phyloP scores from a whole-genome alignment of 1,284 basidiomycete genomes.

The Peniophora sp. region DNA sequence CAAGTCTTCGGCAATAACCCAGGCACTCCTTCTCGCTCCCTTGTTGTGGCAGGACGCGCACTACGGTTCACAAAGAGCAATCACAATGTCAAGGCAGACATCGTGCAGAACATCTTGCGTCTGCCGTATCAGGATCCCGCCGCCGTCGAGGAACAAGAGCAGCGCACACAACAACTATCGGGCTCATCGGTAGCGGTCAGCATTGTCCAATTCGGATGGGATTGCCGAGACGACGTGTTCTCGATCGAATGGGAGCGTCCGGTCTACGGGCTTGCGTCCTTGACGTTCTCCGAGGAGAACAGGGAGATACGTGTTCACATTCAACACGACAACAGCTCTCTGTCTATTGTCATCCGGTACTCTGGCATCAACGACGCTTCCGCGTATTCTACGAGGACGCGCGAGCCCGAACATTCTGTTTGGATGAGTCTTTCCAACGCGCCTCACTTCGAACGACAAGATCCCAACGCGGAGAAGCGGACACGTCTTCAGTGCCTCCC shows the following conservation, averaged over 20 bases:
- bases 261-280: conserved; percentile 12
- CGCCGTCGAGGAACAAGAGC: conserved; percentile 18
- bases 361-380: conserved; percentile 29
- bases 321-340: conserved; percentile 2
- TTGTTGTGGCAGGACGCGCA: background rate
- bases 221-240: conserved; percentile 43
- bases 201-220: conserved; percentile 43
- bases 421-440: background rate
- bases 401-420: background rate
- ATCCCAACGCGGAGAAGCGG: background rate
- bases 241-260: conserved; percentile 44
- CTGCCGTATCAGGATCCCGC: conserved; percentile 39
- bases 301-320: conserved; percentile 38
- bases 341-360: conserved; percentile 27
- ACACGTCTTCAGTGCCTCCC: background rate
- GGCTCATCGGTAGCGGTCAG: conserved; percentile 20
- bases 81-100: conserved; percentile 9
- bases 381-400: background rate
- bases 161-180: conserved; percentile 20
- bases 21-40: background rate
- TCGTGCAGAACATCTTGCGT: conserved; percentile 32
- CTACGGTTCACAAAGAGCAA: background rate
- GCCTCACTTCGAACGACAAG: background rate
- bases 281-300: conserved; percentile 36
- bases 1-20: background rate